Percentiles rank a stretch among this genome's conserved stretches.
Conservation (phyloP, 2,329 filamentous ascomycete species). For the Hypoxylon sp. region DNA sequence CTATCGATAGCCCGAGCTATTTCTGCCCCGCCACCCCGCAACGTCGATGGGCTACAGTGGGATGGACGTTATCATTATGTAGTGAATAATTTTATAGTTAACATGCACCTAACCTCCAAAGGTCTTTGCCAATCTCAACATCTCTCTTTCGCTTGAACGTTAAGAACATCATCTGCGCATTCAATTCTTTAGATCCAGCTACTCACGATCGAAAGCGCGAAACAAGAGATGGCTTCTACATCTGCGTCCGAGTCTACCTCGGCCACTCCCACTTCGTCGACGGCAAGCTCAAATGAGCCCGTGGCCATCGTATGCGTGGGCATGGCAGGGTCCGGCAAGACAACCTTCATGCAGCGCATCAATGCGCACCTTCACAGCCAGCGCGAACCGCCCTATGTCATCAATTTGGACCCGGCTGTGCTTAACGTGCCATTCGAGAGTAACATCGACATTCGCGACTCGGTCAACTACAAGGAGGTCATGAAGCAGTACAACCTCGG, state of each 20-base stretch:
- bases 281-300: constrained; percentile 40
- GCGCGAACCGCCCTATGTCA: constrained; percentile 87
- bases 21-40: constrained; percentile 39
- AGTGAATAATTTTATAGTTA: constrained; percentile 9
- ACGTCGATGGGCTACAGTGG: constrained; percentile 10
- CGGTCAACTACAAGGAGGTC: constrained; percentile 99
- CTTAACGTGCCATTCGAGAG: constrained; percentile 93
- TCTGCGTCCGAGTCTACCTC: constrained; percentile 29
- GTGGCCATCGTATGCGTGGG: constrained; percentile 89
- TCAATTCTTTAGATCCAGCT: background rate
- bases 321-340: constrained; percentile 99
- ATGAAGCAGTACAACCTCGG: constrained; percentile 99
- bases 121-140: background rate
- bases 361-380: constrained; percentile 91
- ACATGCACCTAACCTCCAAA: background rate
- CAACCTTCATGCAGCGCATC: constrained; percentile 99
- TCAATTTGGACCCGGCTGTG: constrained; percentile 97
- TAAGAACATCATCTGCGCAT: background rate
- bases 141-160: background rate
- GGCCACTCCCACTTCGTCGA: constrained; percentile 16
- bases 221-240: constrained; percentile 35
- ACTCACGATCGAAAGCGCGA: background rate
- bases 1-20: constrained; percentile 15
- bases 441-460: constrained; percentile 99
- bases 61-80: constrained; percentile 4